Percentiles rank a stretch among this genome's conserved stretches.
Evolutionary conservation across 805 yeast genomes (phyloP).

Genomic region (Saturnispora sanitii): DNA sequence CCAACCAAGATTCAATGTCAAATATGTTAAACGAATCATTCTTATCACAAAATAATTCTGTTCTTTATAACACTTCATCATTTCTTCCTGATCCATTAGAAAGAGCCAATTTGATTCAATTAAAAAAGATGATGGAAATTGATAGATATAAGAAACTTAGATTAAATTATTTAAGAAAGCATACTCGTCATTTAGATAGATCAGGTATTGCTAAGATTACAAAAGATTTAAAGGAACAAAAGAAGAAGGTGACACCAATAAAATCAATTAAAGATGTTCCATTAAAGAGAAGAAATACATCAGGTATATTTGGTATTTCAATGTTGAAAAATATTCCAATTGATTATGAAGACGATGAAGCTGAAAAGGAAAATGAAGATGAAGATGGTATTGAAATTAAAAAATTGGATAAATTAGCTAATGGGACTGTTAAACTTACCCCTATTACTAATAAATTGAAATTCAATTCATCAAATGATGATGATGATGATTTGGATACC

Average conservation of each 20-base stretch:
- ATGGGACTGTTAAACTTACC: background rate
- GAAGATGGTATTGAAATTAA: background rate
- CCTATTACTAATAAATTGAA: slow-evolving; percentile 19
- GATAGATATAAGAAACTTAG: slow-evolving; percentile 40
- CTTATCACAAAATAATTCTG: background rate
- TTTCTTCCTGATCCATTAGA: slow-evolving; percentile 23
- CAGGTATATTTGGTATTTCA: slow-evolving; percentile 20
- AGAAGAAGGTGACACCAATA: slow-evolving; percentile 6
- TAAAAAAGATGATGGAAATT: slow-evolving; percentile 31
- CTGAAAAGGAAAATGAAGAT: slow-evolving; percentile 1
- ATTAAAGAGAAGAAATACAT: slow-evolving; percentile 17
- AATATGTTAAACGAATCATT: too few relatives aligned
- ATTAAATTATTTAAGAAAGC: slow-evolving; percentile 31
- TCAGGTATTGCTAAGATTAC: slow-evolving; percentile 7
- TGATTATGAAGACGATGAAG: slow-evolving; percentile 14
- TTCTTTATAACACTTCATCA: slow-evolving; percentile 5
- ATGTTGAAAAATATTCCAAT: slow-evolving; percentile 12
- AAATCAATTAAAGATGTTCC: slow-evolving; percentile 13
- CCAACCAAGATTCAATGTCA: too few relatives aligned
- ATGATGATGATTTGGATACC: slow-evolving; percentile 12
- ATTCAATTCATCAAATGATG: slow-evolving; percentile 13
- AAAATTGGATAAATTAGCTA: too few relatives aligned
- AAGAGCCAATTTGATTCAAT: slow-evolving; percentile 24
- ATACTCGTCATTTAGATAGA: slow-evolving; percentile 20
- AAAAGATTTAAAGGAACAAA: slow-evolving; percentile 3